Percentiles rank a stretch among this genome's conserved stretches.
phyloP scores from a whole-genome alignment of 306 rosid genomes.

The Dicorynia guianensis region DNA sequence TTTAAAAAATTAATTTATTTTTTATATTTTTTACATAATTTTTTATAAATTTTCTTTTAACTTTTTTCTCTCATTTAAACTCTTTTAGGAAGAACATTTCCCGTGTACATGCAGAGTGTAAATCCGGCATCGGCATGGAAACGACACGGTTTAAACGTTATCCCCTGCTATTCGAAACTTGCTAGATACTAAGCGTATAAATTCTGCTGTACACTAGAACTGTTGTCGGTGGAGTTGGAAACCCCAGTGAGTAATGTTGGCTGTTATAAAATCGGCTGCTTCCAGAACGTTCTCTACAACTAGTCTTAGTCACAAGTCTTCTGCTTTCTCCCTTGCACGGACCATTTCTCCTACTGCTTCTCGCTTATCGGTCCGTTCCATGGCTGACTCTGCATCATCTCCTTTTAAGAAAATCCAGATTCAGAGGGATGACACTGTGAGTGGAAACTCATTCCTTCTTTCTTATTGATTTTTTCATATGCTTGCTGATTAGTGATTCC shows the following conservation, averaged over 20 bases:
- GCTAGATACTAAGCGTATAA: background rate
- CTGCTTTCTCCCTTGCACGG: conserved; percentile 39
- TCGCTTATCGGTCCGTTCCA: conserved; percentile 71
- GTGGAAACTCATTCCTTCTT: conserved; percentile 13
- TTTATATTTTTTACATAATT: no score
- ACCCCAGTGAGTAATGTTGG: conserved; percentile 41
- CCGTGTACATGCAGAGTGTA: no score
- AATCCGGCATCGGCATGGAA: background rate
- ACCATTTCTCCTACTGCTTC: conserved; percentile 42
- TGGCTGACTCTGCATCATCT: conserved; percentile 71
- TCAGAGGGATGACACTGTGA: conserved; percentile 76
- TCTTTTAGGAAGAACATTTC: no score
- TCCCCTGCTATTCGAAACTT: no score
- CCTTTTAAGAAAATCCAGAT: conserved; percentile 86
- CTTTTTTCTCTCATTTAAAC: no score
- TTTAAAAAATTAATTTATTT: no score
- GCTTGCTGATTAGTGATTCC: background rate
- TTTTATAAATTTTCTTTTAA: no score
- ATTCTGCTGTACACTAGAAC: background rate
- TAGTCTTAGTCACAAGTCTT: conserved; percentile 36
- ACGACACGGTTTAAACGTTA: background rate
- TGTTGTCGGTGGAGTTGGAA: background rate
- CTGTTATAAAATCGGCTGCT: conserved; percentile 40
- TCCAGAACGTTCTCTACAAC: conserved; percentile 41
- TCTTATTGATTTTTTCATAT: background rate